Conservation (phyloP, 2,329 filamentous ascomycete genomes). For the Tolypocladium nubicola region DNA sequence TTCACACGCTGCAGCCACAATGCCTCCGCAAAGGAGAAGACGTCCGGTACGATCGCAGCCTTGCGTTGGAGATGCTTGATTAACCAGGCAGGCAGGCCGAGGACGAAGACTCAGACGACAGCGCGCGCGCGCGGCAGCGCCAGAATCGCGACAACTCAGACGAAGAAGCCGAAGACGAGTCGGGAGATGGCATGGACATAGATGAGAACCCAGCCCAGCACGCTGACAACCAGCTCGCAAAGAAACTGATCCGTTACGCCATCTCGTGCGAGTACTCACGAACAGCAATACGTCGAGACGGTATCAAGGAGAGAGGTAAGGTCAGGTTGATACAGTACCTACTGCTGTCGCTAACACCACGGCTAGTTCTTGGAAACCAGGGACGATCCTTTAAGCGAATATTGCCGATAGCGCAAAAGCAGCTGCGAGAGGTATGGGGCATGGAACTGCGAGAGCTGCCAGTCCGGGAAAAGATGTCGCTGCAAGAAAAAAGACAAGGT, state of each 20-base stretch:
- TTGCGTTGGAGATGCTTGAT: too few relatives aligned
- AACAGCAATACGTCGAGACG: slow-evolving; percentile 47
- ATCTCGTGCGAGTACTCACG: slow-evolving; percentile 56
- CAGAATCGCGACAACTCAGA: slow-evolving; percentile 16
- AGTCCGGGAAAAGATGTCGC: slow-evolving; percentile 65
- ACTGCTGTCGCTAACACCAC: slow-evolving; percentile 3
- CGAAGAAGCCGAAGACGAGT: slow-evolving; percentile 20
- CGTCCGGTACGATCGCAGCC: slow-evolving; percentile 14
- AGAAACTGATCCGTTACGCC: slow-evolving; percentile 59
- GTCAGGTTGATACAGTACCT: accelerated
- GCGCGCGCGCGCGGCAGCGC: slow-evolving; percentile 20
- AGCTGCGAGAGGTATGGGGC: slow-evolving; percentile 67
- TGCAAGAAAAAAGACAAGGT: slow-evolving; percentile 70
- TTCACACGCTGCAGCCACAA: slow-evolving; percentile 5
- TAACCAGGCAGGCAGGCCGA: slow-evolving; percentile 8
- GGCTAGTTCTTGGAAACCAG: slow-evolving; percentile 60
- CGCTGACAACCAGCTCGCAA: slow-evolving; percentile 43
- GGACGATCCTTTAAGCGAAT: slow-evolving; percentile 63
- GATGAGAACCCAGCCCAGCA: slow-evolving; percentile 21
- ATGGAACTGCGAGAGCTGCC: slow-evolving; percentile 87
- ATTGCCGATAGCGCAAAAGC: slow-evolving; percentile 65
- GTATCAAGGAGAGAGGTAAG: slow-evolving; percentile 52
- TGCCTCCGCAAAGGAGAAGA: slow-evolving; percentile 23
- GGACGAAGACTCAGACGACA: slow-evolving; percentile 21
- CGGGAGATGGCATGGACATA: slow-evolving; percentile 26